Evolutionary conservation across 257 asterid species (phyloP).

Genomic region (Penstemon newberryi): DNA sequence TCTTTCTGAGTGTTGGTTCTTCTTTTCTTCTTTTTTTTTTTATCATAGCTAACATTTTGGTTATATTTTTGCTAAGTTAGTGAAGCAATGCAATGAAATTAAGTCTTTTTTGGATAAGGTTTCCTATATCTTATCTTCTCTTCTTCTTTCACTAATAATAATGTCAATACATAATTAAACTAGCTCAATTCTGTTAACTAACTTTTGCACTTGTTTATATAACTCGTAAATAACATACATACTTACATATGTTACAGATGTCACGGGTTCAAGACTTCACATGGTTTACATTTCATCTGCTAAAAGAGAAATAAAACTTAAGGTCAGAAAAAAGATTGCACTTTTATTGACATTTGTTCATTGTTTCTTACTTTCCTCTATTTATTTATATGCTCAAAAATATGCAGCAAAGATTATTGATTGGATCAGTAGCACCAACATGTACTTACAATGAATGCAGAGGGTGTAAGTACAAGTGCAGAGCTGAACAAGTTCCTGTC

Average conservation of each 20-base stretch:
- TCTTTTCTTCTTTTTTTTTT: too few species aligned
- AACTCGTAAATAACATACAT: background rate
- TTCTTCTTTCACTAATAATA: too few species aligned
- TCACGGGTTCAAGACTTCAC: constrained; percentile 53
- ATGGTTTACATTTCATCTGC: constrained; percentile 29
- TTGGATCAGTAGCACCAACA: constrained; percentile 88
- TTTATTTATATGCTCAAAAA: background rate
- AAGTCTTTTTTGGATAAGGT: background rate
- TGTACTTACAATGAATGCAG: constrained; percentile 94
- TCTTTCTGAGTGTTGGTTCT: too few species aligned
- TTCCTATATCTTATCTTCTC: background rate
- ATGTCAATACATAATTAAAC: background rate
- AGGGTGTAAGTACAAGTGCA: constrained; percentile 80
- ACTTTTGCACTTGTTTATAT: background rate
- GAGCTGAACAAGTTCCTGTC: constrained; percentile 92
- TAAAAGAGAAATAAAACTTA: constrained; percentile 23
- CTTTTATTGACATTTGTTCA: background rate
- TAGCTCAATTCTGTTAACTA: too few species aligned
- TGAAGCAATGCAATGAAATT: background rate
- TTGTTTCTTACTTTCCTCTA: background rate
- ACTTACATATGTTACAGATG: constrained; percentile 35
- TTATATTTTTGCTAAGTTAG: constrained; percentile 6
- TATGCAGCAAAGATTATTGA: constrained; percentile 50
- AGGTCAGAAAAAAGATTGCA: constrained; percentile 30
- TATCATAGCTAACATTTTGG: background rate